Evolutionary conservation across 176 grass and related monocot genomes (phyloP).

Genomic region (Zoysia japonica): DNA sequence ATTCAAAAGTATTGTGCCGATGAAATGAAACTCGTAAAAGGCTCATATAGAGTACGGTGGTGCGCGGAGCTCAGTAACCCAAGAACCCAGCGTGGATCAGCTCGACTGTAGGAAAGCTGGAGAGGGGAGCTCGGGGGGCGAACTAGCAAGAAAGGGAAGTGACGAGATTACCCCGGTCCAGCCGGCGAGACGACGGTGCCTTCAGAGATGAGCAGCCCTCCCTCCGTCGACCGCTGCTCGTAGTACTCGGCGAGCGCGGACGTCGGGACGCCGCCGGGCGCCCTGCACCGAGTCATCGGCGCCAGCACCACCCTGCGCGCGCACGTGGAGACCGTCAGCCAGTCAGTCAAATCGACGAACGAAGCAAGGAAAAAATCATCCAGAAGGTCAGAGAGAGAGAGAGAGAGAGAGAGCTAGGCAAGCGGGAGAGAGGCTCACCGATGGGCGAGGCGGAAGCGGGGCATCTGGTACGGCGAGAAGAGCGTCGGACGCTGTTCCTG

Average conservation of each 20-base stretch:
- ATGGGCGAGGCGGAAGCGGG: slow-evolving; percentile 74
- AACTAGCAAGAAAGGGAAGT: neutral
- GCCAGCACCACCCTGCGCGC: slow-evolving; percentile 73
- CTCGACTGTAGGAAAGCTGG: no score
- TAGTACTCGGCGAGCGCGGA: slow-evolving; percentile 76
- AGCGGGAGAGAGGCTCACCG: slow-evolving; percentile 45
- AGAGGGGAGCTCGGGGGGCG: no score
- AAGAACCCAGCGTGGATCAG: no score
- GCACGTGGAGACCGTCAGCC: no score
- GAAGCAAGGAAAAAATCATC: no score
- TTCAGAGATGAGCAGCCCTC: slow-evolving; percentile 86
- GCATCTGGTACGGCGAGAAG: slow-evolving; percentile 89
- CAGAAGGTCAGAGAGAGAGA: no score
- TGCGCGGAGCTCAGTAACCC: no score
- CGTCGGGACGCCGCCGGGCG: slow-evolving; percentile 61
- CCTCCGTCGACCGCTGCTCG: slow-evolving; percentile 72
- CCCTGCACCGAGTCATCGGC: slow-evolving; percentile 93
- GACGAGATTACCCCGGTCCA: slow-evolving; percentile 65
- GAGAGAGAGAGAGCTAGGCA: no score
- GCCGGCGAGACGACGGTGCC: slow-evolving; percentile 75
- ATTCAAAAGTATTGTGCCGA: no score
- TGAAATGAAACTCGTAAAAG: no score
- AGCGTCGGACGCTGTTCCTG: slow-evolving; percentile 46
- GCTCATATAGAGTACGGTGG: no score
- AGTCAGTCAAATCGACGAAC: no score